Evolutionary conservation across 805 yeast genomes (phyloP).

Genomic region (Myxozyma nipponensis): DNA sequence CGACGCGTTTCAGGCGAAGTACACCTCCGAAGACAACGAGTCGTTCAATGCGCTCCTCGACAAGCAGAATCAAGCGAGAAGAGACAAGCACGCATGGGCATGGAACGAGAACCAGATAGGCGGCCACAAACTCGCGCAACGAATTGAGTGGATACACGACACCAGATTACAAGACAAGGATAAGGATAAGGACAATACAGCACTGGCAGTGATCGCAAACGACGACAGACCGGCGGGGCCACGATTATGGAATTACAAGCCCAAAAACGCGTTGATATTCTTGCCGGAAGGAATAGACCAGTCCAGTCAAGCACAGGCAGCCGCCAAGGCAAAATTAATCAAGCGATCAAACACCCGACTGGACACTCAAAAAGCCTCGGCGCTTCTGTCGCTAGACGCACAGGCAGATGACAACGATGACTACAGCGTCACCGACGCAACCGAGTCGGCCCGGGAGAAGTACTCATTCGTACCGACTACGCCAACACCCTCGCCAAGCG

Average conservation of each 20-base stretch:
- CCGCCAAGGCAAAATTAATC: constrained; percentile 12
- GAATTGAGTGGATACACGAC: constrained; percentile 8
- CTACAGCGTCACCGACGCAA: background rate
- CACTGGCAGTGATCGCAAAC: background rate
- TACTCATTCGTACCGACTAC: constrained; percentile 15
- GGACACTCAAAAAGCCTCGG: background rate
- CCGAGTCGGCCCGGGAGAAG: background rate
- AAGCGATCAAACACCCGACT: constrained; percentile 15
- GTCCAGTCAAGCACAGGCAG: background rate
- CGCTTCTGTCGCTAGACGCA: background rate
- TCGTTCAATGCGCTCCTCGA: constrained; percentile 32
- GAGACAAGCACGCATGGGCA: constrained; percentile 28
- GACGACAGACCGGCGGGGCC: constrained; percentile 14
- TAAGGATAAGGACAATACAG: background rate
- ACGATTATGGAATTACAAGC: constrained; percentile 2
- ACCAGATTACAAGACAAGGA: background rate
- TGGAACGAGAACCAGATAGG: constrained; percentile 24
- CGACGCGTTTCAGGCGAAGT: constrained; percentile 31
- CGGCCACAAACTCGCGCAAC: constrained; percentile 6
- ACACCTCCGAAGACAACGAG: constrained; percentile 35
- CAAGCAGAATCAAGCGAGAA: constrained; percentile 20
- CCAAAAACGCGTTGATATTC: constrained; percentile 19
- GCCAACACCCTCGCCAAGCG: constrained; percentile 22
- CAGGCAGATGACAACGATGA: background rate
- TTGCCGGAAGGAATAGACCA: constrained; percentile 3